Percentiles rank a stretch among this genome's conserved stretches.
Conservation (phyloP, 805 yeast species). For the Torulaspora delbrueckii region DNA sequence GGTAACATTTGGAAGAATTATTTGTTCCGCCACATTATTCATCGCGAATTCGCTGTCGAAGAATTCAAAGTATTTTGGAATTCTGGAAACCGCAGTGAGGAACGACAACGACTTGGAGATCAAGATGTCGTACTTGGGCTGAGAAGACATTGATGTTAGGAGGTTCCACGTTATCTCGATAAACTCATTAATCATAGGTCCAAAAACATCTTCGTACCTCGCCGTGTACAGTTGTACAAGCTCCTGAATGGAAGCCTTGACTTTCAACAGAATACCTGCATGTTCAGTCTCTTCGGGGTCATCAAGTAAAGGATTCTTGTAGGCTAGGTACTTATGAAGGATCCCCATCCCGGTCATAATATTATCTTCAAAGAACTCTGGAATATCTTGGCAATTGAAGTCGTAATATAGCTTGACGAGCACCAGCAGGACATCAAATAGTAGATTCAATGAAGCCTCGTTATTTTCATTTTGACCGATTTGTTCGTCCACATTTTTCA, state of each 20-base stretch:
- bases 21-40: conserved; percentile 72
- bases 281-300: conserved; percentile 57
- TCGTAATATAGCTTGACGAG: conserved; percentile 83
- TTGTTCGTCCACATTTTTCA: conserved; percentile 60
- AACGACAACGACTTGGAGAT: conserved; percentile 78
- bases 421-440: conserved; percentile 66
- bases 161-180: conserved; percentile 80
- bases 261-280: conserved; percentile 61
- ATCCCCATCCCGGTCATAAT: conserved; percentile 70
- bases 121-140: conserved; percentile 77
- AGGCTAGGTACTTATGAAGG: conserved; percentile 73
- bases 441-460: conserved; percentile 47
- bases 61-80: conserved; percentile 61
- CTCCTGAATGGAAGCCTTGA: conserved; percentile 81
- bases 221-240: conserved; percentile 79
- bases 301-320: conserved; percentile 49
- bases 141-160: conserved; percentile 57
- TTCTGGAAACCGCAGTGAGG: conserved; percentile 72
- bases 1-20: conserved; percentile 82
- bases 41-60: conserved; percentile 60
- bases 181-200: conserved; percentile 67
- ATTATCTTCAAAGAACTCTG: conserved; percentile 95
- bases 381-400: conserved; percentile 95
- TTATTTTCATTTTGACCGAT: conserved; percentile 47
- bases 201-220: conserved; percentile 88